phyloP scores from a whole-genome alignment of 2,329 filamentous ascomycete genomes.

The Talaromyces islandicus region DNA sequence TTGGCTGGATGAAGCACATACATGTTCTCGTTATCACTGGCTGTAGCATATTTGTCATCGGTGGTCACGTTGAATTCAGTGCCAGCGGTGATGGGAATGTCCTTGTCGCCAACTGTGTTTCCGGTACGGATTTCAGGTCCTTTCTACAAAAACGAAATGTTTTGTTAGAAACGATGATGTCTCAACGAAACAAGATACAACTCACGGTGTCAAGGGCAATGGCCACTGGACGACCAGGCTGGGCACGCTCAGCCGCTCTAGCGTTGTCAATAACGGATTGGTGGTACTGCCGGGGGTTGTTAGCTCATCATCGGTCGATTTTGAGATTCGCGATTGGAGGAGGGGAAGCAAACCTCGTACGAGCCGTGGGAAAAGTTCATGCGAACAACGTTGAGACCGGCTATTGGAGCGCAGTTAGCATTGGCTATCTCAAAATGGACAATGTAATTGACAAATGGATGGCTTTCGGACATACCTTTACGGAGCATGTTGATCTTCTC shows the following conservation, averaged over 20 bases:
- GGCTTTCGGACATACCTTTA: slow-evolving; percentile 44
- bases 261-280: slow-evolving; percentile 97
- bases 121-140: slow-evolving; percentile 83
- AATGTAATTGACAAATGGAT: not conserved
- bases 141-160: slow-evolving; percentile 43
- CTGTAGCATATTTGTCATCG: slow-evolving; percentile 81
- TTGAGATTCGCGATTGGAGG: not conserved
- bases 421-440: not conserved
- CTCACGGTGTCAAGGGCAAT: slow-evolving; percentile 83
- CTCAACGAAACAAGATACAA: slow-evolving; percentile 16
- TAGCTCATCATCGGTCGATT: not conserved
- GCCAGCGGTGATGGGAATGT: slow-evolving; percentile 76
- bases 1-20: slow-evolving; percentile 41
- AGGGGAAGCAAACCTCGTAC: slow-evolving; percentile 56
- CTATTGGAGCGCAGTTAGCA: slow-evolving; percentile 28
- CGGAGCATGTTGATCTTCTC: slow-evolving; percentile 96
- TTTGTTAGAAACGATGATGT: slow-evolving; percentile 11
- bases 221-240: slow-evolving; percentile 79
- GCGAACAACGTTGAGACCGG: slow-evolving; percentile 94
- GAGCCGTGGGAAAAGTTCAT: slow-evolving; percentile 99
- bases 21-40: slow-evolving; percentile 90
- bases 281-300: slow-evolving; percentile 61
- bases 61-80: slow-evolving; percentile 92
- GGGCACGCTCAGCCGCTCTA: slow-evolving; percentile 71
- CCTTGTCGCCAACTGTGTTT: slow-evolving; percentile 63